Evolutionary conservation across 257 asterid genomes (phyloP), one percentile per base, ranked within the genome.

Genomic region (Prunella vulgaris): DNA sequence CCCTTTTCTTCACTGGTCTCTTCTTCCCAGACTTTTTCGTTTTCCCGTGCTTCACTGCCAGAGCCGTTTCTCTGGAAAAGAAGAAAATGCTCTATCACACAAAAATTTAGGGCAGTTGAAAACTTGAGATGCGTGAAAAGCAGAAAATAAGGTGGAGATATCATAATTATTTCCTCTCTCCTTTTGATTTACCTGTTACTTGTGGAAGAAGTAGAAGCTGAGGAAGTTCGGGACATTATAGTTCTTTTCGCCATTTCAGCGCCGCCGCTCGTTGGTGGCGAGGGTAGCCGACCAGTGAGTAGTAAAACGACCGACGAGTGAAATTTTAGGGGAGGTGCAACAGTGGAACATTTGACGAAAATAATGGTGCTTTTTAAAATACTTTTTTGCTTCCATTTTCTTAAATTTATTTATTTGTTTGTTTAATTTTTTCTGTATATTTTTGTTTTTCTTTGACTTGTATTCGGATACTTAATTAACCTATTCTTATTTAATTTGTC

Each of bases 21-120:
- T 80, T 83, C 73, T 59, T 80, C 61, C 35, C 66, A 13, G 79
- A 27, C 60, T 66, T 81, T 68, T 77, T 90, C 76, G 60, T 68
- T 44, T 76, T 69, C 61, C 68, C 48, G 58, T 81, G 67, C 73
- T 74, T 83, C 79, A 59, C 82, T 20, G 78, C 20, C 84, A 75
- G 49, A 44, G 71, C 81, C 84, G 37, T 32, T 71, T 67, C 76
- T 83, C 97, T 92, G 80, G 40, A n/a, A 44, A 51, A 40, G 3
- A 37, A 35, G 25, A 20, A 33, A 49, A 2, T 4, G 25, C n/a
- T 64, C 56, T 14, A 62, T 60, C 61, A 38, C 62, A 44, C 38
- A 5, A 68, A n/a, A 33, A 9, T 2, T 42, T 56, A 60, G 66
- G 56, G 62, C 58, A 42, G 38, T 18, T 60, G 20, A n/a, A n/a